These are phyloP conservation scores for Gnaphalium uliginosum DNA, from an alignment of 129 eudicot genomes.

Conservation along the genomic window DNA sequence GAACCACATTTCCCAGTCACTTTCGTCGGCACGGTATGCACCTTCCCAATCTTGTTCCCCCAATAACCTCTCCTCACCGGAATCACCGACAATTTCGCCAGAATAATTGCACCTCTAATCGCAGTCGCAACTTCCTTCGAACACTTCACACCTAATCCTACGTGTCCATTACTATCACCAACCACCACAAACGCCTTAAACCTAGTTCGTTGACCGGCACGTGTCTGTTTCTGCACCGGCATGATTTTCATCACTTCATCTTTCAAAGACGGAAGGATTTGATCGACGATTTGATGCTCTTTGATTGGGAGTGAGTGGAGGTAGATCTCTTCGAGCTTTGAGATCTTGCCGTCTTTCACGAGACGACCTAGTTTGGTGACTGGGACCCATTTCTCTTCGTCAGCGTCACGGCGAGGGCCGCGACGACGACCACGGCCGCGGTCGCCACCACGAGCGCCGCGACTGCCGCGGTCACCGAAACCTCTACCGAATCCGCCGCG, in stretches of 20 bases:
- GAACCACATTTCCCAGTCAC: constrained; percentile 84
- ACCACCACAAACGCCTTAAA: constrained; percentile 84
- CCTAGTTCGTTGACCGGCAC: constrained; percentile 81
- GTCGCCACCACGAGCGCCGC: constrained; percentile 40
- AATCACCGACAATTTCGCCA: constrained; percentile 56
- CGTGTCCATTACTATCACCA: constrained; percentile 73
- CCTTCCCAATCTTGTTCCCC: constrained; percentile 70
- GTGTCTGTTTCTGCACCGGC: constrained; percentile 81
- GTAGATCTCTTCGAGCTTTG: constrained; percentile 57
- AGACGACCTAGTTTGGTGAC: constrained; percentile 78
- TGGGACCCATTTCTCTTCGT: constrained; percentile 72
- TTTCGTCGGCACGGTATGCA: constrained; percentile 57
- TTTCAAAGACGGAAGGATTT: constrained; percentile 41
- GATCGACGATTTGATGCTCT: constrained; percentile 65
- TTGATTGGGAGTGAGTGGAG: constrained; percentile 74
- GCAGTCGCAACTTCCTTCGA: constrained; percentile 69
- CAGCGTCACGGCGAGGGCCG: constrained; percentile 45
- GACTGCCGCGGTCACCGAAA: constrained; percentile 30
- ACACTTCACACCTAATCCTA: constrained; percentile 73
- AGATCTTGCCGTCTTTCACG: constrained; percentile 52
- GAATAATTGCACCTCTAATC: constrained; percentile 49
- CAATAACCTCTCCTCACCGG: constrained; percentile 68
- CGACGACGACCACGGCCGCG: constrained; percentile 62
- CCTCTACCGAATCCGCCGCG: constrained; percentile 30
- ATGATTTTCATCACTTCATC: constrained; percentile 81